Evolutionary conservation across 352 stramenopile species (phyloP).

Genomic region (Phytophthora syringae): DNA sequence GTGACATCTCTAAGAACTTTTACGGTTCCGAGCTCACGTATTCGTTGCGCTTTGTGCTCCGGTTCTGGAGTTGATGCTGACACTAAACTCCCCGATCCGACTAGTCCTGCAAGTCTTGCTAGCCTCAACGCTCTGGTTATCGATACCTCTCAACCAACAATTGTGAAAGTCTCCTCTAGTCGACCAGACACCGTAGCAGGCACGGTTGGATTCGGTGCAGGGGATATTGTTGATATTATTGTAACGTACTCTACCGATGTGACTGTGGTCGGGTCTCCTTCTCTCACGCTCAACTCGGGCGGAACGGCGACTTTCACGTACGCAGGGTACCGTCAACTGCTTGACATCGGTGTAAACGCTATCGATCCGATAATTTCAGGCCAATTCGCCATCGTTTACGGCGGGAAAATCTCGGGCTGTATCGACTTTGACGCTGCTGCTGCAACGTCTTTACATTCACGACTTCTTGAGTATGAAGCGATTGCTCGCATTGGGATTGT

Average conservation of each 20-base stretch:
- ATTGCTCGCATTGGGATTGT: conserved; percentile 58
- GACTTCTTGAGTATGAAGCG: conserved; percentile 48
- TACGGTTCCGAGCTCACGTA: conserved; percentile 27
- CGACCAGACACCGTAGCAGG: conserved; percentile 37
- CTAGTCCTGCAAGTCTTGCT: conserved; percentile 38
- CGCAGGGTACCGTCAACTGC: conserved; percentile 59
- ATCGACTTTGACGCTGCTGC: conserved; percentile 59
- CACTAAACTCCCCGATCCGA: conserved; percentile 42
- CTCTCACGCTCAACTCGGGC: conserved; percentile 55
- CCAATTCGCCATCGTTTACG: conserved; percentile 68
- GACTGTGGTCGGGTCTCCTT: conserved; percentile 47
- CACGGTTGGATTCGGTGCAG: conserved; percentile 58
- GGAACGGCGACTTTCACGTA: conserved; percentile 58
- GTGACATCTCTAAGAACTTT: conserved; percentile 43
- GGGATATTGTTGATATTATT: conserved; percentile 72
- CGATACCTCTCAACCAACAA: conserved; percentile 41
- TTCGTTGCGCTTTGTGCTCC: conserved; percentile 31
- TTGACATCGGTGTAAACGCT: conserved; percentile 73
- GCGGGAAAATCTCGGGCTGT: conserved; percentile 44
- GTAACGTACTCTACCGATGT: conserved; percentile 74
- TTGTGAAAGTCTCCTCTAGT: conserved; percentile 57
- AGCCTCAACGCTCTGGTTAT: conserved; percentile 43
- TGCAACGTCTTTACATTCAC: conserved; percentile 49
- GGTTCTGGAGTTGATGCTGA: conserved; percentile 40
- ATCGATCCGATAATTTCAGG: conserved; percentile 56